phyloP scores from a whole-genome alignment of 768 basidiomycete genomes.

The Calvatia gigantea region DNA sequence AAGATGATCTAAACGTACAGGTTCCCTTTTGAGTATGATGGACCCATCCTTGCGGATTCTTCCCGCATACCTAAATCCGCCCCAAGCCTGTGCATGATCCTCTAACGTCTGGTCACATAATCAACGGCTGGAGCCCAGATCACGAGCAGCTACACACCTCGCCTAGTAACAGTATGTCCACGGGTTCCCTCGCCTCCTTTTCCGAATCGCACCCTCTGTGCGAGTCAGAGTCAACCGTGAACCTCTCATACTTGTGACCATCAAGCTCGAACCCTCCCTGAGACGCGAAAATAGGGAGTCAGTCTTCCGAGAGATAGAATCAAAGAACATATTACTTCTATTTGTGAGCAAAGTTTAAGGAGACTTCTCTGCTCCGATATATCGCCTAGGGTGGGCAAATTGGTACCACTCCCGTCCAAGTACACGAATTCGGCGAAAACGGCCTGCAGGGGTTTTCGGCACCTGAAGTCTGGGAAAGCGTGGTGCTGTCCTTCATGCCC shows the following conservation, averaged over 20 bases:
- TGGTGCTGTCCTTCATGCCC: constrained; percentile 3
- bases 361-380: not conserved
- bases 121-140: constrained; percentile 10
- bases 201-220: not conserved
- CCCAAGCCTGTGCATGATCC: constrained; percentile 62
- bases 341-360: not conserved
- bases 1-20: constrained; percentile 37
- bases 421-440: constrained; percentile 21
- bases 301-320: not conserved
- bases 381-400: constrained; percentile 3
- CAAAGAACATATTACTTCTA: not conserved
- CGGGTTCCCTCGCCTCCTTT: constrained; percentile 16
- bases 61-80: constrained; percentile 58
- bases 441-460: constrained; percentile 23
- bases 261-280: constrained; percentile 9
- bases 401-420: constrained; percentile 8
- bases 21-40: constrained; percentile 58
- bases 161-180: constrained; percentile 35
- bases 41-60: constrained; percentile 55
- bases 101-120: constrained; percentile 40
- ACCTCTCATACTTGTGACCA: constrained; percentile 15
- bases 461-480: constrained; percentile 6
- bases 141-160: constrained; percentile 30
- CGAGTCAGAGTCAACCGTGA: constrained; percentile 6
- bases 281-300: not conserved